Percentiles rank a stretch among this genome's conserved stretches.
These are phyloP conservation scores for Lentinus tigrinus DNA, from an alignment of 768 basidiomycete species.

Conservation along the genomic window DNA sequence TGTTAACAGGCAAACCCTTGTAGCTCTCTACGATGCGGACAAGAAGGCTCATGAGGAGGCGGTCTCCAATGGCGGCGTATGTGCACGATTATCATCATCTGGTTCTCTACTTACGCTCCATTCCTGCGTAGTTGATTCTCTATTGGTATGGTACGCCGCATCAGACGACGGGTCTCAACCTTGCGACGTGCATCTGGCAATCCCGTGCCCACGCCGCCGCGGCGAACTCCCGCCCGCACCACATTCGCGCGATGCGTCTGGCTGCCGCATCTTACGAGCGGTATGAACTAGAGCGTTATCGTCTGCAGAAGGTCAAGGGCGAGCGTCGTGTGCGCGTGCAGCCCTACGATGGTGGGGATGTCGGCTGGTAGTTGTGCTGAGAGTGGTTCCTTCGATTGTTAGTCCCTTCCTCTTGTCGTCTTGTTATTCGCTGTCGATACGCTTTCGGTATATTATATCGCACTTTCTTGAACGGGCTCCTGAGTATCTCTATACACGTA, in stretches of 20 bases:
- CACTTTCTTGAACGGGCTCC: neutral
- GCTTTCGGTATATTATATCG: neutral
- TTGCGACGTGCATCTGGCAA: conserved; percentile 96
- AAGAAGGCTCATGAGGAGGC: conserved; percentile 90
- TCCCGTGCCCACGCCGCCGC: conserved; percentile 80
- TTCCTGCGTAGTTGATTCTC: conserved; percentile 59
- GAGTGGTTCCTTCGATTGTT: neutral
- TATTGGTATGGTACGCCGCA: conserved; percentile 95
- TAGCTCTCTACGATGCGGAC: conserved; percentile 87
- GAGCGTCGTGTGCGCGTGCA: conserved; percentile 54
- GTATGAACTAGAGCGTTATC: conserved; percentile 76
- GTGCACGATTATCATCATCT: conserved; percentile 25
- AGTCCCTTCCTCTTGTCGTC: neutral
- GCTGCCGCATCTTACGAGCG: conserved; percentile 75
- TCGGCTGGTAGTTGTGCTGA: conserved; percentile 54
- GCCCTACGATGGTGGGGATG: conserved; percentile 60
- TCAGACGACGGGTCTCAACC: conserved; percentile 73
- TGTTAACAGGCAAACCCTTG: neutral
- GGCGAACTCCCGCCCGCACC: conserved; percentile 78
- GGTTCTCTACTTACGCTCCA: neutral
- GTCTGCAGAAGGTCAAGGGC: conserved; percentile 66
- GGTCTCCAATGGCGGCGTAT: conserved; percentile 78
- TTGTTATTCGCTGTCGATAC: neutral
- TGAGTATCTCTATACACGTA: too few relatives aligned
- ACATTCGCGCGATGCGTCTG: conserved; percentile 80